These are phyloP conservation scores for Phycomyces blakesleeanus DNA, from an alignment of 192 early-diverging fungal species.

Conservation along the genomic window DNA sequence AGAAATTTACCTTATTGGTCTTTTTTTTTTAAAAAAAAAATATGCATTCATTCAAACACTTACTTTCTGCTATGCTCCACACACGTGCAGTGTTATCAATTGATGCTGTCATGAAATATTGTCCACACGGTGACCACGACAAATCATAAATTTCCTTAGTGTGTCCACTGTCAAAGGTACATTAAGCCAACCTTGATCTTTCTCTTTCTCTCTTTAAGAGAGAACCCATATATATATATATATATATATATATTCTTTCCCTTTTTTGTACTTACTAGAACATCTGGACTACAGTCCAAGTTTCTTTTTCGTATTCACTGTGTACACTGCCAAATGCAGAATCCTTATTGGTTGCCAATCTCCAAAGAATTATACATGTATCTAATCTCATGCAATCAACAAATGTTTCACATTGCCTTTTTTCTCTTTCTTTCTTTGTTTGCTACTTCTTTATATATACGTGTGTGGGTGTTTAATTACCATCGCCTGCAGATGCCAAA, in stretches of 20 bases:
- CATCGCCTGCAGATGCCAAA: conserved; percentile 89
- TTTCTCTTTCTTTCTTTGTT: no score
- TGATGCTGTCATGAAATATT: conserved; percentile 77
- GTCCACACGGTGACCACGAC: conserved; percentile 88
- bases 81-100: conserved; percentile 86
- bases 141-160: conserved; percentile 86
- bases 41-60: conserved; percentile 10
- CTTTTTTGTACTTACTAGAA: conserved; percentile 45
- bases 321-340: conserved; percentile 26
- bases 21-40: no score
- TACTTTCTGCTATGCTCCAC: conserved; percentile 76
- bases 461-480: conserved; percentile 81
- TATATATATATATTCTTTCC: no score
- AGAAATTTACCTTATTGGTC: no score
- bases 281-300: conserved; percentile 69
- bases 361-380: conserved; percentile 84
- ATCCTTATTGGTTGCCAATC: conserved; percentile 55
- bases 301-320: conserved; percentile 56
- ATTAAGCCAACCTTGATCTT: background rate
- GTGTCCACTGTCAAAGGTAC: conserved; percentile 50
- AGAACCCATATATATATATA: no score
- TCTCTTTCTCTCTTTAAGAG: background rate
- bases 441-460: no score
- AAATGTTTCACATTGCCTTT: no score
- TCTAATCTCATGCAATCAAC: no score